These are phyloP conservation scores for Aspergillus sp. DNA, from an alignment of 2,329 filamentous ascomycete species.

Conservation along the genomic window DNA sequence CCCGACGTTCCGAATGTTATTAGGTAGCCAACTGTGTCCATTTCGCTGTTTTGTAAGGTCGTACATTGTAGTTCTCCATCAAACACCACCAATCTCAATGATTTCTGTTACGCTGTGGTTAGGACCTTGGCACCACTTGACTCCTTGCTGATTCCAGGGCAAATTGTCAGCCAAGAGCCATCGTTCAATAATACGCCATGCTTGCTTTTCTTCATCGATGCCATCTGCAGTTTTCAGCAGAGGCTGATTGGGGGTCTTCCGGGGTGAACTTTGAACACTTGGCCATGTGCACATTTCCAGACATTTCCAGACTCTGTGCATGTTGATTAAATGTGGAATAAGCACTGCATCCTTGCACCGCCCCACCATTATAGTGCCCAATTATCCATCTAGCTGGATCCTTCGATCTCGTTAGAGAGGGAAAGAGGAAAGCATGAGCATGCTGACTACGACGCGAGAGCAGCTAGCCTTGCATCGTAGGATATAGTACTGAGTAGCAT, in stretches of 20 bases:
- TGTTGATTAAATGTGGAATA: constrained; percentile 23
- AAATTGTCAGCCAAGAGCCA: constrained; percentile 5
- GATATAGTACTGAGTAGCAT: neutral
- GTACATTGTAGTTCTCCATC: neutral
- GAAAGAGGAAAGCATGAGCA: constrained; percentile 9
- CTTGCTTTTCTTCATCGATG: constrained; percentile 1
- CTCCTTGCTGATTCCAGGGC: constrained; percentile 2
- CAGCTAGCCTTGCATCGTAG: too few relatives aligned
- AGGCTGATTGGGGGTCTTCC: neutral
- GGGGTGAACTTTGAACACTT: neutral
- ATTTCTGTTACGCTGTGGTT: neutral
- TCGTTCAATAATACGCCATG: neutral
- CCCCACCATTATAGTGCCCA: constrained; percentile 25
- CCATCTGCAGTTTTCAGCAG: neutral
- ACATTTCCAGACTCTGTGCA: neutral
- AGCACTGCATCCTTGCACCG: constrained; percentile 29
- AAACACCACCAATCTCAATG: neutral
- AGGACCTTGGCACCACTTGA: constrained; percentile 1
- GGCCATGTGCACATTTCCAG: constrained; percentile 8
- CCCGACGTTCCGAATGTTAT: too few relatives aligned
- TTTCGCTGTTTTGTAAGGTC: neutral
- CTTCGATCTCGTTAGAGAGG: constrained; percentile 10
- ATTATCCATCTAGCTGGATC: constrained; percentile 19
- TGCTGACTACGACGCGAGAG: too few relatives aligned
- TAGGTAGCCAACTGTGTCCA: too few relatives aligned